Percentiles rank a stretch among this genome's conserved stretches.
phyloP scores from a whole-genome alignment of 2,329 filamentous ascomycete species.

The Sporothrix schenckii region DNA sequence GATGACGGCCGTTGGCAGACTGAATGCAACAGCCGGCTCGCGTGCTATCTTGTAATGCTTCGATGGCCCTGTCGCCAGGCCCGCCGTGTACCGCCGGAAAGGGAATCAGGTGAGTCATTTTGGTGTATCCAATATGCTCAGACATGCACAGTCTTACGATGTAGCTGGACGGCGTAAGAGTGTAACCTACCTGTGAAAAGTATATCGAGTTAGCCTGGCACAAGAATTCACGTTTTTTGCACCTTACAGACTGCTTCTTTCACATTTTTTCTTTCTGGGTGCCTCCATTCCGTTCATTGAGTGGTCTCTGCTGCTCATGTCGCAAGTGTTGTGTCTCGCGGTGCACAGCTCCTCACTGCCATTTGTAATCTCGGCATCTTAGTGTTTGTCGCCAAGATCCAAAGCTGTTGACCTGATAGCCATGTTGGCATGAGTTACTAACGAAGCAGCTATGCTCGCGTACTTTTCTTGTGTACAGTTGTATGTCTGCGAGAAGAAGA shows the following conservation, averaged over 20 bases:
- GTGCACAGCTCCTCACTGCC: constrained; percentile 6
- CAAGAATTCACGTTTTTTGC: not conserved
- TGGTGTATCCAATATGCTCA: not conserved
- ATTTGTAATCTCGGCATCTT: not conserved
- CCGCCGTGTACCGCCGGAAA: not conserved
- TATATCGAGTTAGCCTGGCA: not conserved
- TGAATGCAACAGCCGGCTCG: constrained; percentile 1
- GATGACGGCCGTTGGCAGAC: not conserved
- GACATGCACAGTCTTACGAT: not conserved
- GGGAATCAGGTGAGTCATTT: not conserved
- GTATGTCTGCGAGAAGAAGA: not conserved
- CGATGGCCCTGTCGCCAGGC: not conserved
- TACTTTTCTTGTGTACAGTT: constrained; percentile 3
- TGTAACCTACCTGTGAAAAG: not conserved
- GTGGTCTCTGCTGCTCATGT: not conserved
- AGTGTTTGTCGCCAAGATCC: not conserved
- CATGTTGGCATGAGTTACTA: constrained; percentile 9
- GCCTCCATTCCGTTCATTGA: not conserved
- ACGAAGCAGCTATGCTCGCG: not conserved
- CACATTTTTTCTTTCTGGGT: not conserved
- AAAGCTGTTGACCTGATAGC: not conserved
- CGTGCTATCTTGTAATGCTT: not conserved
- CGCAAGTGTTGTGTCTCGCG: not conserved
- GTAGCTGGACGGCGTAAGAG: not conserved
- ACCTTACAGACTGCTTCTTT: not conserved